Evolutionary conservation across 768 basidiomycete genomes (phyloP).

Genomic region (Pleurotus pulmonarius): DNA sequence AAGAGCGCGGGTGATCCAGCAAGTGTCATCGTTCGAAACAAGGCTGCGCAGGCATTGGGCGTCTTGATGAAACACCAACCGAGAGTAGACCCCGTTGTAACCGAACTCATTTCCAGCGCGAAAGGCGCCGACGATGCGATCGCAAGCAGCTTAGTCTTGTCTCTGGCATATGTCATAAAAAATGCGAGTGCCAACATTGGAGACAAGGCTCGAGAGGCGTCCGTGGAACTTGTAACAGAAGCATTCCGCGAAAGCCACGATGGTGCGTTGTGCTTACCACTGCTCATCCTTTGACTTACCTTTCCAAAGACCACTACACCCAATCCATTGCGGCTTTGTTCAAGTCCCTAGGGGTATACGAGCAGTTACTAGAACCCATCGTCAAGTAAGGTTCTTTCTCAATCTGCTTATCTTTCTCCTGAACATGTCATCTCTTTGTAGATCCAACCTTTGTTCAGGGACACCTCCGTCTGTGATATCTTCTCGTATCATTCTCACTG

Average conservation of each 20-base stretch:
- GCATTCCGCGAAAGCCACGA: constrained; percentile 72
- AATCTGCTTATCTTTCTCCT: constrained; percentile 8
- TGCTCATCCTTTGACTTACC: neutral
- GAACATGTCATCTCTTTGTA: constrained; percentile 19
- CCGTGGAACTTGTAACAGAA: constrained; percentile 73
- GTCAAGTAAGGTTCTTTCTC: constrained; percentile 49
- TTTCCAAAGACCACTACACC: constrained; percentile 60
- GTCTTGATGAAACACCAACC: constrained; percentile 88
- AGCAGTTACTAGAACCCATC: constrained; percentile 61
- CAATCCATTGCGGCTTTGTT: constrained; percentile 64
- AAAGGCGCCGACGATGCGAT: constrained; percentile 63
- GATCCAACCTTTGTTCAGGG: constrained; percentile 60
- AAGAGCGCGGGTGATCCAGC: constrained; percentile 84
- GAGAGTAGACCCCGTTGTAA: constrained; percentile 90
- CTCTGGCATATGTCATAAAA: constrained; percentile 70
- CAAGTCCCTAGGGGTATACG: constrained; percentile 55
- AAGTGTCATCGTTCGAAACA: constrained; percentile 73
- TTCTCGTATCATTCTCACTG: constrained; percentile 56
- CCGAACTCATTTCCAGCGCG: constrained; percentile 70
- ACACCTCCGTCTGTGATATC: constrained; percentile 64
- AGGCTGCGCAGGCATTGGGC: constrained; percentile 83
- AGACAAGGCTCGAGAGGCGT: constrained; percentile 66
- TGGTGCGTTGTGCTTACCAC: constrained; percentile 36
- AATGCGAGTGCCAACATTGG: constrained; percentile 75
- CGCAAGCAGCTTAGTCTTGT: constrained; percentile 69